Conservation (phyloP, 176 grass and related monocot genomes). For the Oryza glaberrima region DNA sequence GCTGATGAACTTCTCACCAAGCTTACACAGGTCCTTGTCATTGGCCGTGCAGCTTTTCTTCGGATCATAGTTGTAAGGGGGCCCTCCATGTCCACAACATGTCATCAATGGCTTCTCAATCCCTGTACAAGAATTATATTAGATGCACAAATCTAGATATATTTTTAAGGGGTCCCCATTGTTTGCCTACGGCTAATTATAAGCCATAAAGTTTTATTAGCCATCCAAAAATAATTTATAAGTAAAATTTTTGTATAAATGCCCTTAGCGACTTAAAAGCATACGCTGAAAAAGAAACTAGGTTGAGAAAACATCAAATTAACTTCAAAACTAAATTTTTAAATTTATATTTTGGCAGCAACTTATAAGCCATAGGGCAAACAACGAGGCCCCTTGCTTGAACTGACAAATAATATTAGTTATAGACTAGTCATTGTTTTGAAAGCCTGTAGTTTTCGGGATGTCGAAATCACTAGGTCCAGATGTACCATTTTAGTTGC, state of each 20-base stretch:
- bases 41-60: constrained; percentile 46
- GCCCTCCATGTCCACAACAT: constrained; percentile 80
- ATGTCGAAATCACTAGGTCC: background rate
- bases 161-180: background rate
- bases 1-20: constrained; percentile 76
- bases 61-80: constrained; percentile 81
- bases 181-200: too few relatives aligned
- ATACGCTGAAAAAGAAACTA: too few relatives aligned
- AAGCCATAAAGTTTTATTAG: too few relatives aligned
- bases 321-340: too few relatives aligned
- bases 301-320: too few relatives aligned
- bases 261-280: too few relatives aligned
- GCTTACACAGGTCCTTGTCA: constrained; percentile 52
- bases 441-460: background rate
- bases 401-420: background rate
- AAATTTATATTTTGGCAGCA: too few relatives aligned
- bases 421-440: background rate
- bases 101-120: constrained; percentile 85
- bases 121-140: constrained; percentile 25
- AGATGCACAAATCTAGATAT: background rate
- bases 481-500: background rate
- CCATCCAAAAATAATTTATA: too few relatives aligned
- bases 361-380: too few relatives aligned
- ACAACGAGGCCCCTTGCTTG: background rate
- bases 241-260: too few relatives aligned